Percentiles rank a stretch among this genome's conserved stretches.
These are phyloP conservation scores for Trypanosoma brucei DNA, from an alignment of 208 protist genomes.

Conservation along the genomic window DNA sequence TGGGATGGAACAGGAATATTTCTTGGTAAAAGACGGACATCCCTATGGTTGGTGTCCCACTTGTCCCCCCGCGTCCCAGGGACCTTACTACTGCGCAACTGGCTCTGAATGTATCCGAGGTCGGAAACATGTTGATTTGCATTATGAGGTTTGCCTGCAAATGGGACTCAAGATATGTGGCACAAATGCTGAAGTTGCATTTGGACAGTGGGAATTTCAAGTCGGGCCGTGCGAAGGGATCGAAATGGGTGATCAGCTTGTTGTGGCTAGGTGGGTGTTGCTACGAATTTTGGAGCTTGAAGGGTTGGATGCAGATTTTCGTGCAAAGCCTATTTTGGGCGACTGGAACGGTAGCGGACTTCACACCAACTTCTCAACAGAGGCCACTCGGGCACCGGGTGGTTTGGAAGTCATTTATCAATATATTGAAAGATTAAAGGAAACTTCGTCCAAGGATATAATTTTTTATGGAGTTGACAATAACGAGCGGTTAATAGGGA, in stretches of 20 bases:
- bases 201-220: constrained; percentile 98
- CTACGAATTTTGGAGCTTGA: constrained; percentile 70
- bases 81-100: constrained; percentile 95
- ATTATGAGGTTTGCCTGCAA: constrained; percentile 77
- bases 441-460: constrained; percentile 78
- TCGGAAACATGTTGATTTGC: constrained; percentile 75
- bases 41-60: constrained; percentile 82
- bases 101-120: constrained; percentile 79
- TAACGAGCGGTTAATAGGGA: constrained; percentile 78
- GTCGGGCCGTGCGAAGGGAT: constrained; percentile 89
- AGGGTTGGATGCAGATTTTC: constrained; percentile 75
- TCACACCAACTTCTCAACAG: constrained; percentile 97
- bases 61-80: constrained; percentile 94
- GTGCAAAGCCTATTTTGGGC: constrained; percentile 93
- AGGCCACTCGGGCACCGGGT: constrained; percentile 73
- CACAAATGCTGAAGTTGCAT: constrained; percentile 96
- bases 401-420: constrained; percentile 73
- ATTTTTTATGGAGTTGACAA: constrained; percentile 86
- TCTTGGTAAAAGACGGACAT: constrained; percentile 54
- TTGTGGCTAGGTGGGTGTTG: constrained; percentile 90
- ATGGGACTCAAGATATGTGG: constrained; percentile 88
- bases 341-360: constrained; percentile 98
- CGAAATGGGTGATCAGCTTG: constrained; percentile 93
- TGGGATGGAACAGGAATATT: constrained; percentile 85
- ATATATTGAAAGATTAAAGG: constrained; percentile 66